Base-by-base conservation (phyloP, 352 stramenopile species). In the Salisapilia sapeloensis region DNA sequence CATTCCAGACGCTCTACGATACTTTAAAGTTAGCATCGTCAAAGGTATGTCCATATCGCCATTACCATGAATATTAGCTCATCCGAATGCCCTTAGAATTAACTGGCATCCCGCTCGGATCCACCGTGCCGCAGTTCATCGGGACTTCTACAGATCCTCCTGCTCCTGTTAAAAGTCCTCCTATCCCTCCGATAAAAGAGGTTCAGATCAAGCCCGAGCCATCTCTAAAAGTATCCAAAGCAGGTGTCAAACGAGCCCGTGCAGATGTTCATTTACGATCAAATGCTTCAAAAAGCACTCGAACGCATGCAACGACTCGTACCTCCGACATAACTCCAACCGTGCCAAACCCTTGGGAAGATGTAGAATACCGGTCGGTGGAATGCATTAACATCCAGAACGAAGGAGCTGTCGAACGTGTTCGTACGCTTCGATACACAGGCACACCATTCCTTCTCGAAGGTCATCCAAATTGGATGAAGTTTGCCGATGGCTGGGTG, bases 361-460 rank as follows among this genome's bases (percentile, higher is more conserved):
- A 79, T 19, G 45, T 78, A 18, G 67, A 80, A 33, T 71, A 61
- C 33, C 53, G 71, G 20, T 31, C 50, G 13, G 69, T 85, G 12
- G 50, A 76, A 26, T 47, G 78, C 6, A 72, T 85, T 42, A 59
- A 85, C 40, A 52, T 85, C 13, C 59, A 65, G 36, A 52, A 60
- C 9, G 24, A 36, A 0, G 55, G 60, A 2, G 65, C 66, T 0
- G 64, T 63, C 30, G 61, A 82, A 15, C 52, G 46, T 20, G 64
- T 85, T 29, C 48, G 77, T 14, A 58, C 58, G 15, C 63, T 82
- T 10, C 66, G 69, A 3, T 69, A 75, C 37, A 56, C 62, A 1
- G 69, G 65, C 18, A 77, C 70, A 25, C 69, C 65, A 7, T 85
- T 85, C 39, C 42, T 85, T 22, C 35, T 85, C 6, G 69, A 85